Evolutionary conservation across 2,329 filamentous ascomycete genomes (phyloP), one percentile per base, ranked within the genome.

Genomic region (Chaetomiaceae sp.): DNA sequence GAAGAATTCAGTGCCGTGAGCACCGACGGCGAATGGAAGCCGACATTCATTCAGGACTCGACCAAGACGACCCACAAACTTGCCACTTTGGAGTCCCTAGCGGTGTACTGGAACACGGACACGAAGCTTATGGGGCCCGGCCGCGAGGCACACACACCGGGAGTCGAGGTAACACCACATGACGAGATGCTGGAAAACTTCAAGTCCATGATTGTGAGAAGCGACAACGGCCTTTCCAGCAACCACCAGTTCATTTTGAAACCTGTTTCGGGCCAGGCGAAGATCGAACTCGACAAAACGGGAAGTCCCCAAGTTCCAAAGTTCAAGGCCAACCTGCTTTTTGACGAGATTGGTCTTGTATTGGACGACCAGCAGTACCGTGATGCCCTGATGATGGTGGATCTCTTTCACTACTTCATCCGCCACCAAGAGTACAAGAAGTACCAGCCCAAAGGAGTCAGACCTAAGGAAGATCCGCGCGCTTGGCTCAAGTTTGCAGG

Each of bases 41-140:
- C 94, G 1, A 95, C 90, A 25, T 99, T 96, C 68, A 95, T 99
- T 62, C 90, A 96, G 68, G 88, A 92, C 60, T 87, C 88, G 1
- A 84, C 84, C 42, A 78, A 80, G 25, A 87, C 86, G 11, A 96
- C 91, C 20, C 89, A 99, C 74, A 99, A 99, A 72, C 78, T 99
- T 41, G 94, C 91, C 5, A 95, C 87, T 2, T 78, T 99, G 14
- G 90, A 89, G 29, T 90, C 91, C 5, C 73, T 99, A 46, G 90
- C 94, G 2, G 81, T 97, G 9, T 99, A 99, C 71, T 99, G 95
- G 94, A 95, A 99, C 68, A 99, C 94, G 1, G 92, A 99, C 68
- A 83, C 90, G 1, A 78, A 86, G 23, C 78, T 99, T 4, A 77
- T 97, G 38, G 90, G 90, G 11, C 85, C 87, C 4, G 90, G 90